Base-by-base conservation (phyloP, 228 moss, liverwort and hornwort species). In the Sphagnum magellanicum region DNA sequence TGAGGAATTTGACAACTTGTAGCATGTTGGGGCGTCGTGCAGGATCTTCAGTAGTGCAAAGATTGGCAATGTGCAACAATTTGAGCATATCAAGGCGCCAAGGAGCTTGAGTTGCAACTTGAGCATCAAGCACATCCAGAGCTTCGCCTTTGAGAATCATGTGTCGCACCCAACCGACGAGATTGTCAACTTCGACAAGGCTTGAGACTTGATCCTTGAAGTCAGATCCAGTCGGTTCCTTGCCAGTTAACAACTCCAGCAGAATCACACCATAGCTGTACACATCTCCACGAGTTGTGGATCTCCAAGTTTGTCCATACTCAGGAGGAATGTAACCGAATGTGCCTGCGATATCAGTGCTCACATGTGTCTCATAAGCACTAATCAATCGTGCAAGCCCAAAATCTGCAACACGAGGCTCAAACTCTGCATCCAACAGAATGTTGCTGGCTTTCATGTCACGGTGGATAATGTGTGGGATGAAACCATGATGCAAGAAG, bases 301-400 rank as follows among this genome's bases (percentile, higher is more conserved):
- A 84, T 0, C 82, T 68, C 85, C 88, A 88, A 79, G 81, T 82
- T 62, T 84, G 81, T 0, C 84, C 81, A 49, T 84, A 88, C 67
- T 84, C 88, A 5, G 88, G 88, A 4, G 84, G 84, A n/a, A 88
- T 88, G 68, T 88, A 88, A 4, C 88, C 88, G 47, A 88, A 84
- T 0, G 88, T 88, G 4, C 88, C 88, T 0, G 88, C 84, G 48
- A 88, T 84, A 69, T 84, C 84, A 13, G 88, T 88, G 67, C 84
- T 88, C 2, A 88, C 84, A 17, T 88, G 88, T 53, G 88, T 84
- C 63, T 84, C 84, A 49, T 84, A 88, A 0, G 88, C 84, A 55
- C 84, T 84, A 64, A 88, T 84, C 8, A 88, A 67, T 4, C 88
- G 72, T 0, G 88, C 88, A 32, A 88, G 72, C 6, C 88, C 88